Percentiles rank a stretch among this genome's conserved stretches.
phyloP scores from a whole-genome alignment of 345 rosid species.

The Fremontodendron californicum region DNA sequence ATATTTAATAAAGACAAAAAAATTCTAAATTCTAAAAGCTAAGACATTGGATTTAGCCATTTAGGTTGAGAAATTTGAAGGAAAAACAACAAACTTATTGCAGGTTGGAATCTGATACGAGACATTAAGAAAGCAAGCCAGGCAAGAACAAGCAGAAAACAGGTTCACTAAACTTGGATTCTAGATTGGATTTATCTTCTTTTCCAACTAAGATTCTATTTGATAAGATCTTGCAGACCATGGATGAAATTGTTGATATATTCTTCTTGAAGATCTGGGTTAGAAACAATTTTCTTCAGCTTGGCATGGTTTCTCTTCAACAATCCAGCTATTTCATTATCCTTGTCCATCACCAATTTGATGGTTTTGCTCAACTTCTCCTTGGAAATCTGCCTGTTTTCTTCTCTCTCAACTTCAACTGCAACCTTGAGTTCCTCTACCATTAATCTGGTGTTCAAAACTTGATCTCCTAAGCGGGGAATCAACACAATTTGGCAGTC shows the following conservation, averaged over 20 bases:
- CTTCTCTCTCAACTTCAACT: slow-evolving; percentile 33
- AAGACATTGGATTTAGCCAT: too few relatives aligned
- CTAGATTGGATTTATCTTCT: not conserved
- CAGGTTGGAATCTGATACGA: not conserved
- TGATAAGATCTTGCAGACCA: slow-evolving; percentile 4
- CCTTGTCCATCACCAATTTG: slow-evolving; percentile 27
- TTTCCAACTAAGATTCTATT: not conserved
- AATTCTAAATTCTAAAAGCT: too few relatives aligned
- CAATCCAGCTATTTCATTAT: not conserved
- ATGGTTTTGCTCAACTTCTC: slow-evolving; percentile 26
- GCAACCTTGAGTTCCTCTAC: not conserved
- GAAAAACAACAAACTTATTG: not conserved
- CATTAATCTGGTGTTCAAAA: not conserved
- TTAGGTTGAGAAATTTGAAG: not conserved
- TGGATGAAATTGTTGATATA: slow-evolving; percentile 7
- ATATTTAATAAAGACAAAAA: too few relatives aligned
- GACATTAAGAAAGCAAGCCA: not conserved
- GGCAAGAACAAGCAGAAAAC: too few relatives aligned
- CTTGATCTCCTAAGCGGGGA: not conserved
- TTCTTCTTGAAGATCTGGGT: not conserved
- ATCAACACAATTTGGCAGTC: slow-evolving; percentile 24
- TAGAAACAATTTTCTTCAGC: slow-evolving; percentile 8
- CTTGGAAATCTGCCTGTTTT: slow-evolving; percentile 28
- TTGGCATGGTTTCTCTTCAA: not conserved
- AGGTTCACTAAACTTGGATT: not conserved